Evolutionary conservation across 768 basidiomycete species (phyloP).

Genomic region (Boletus pseudopeckii): DNA sequence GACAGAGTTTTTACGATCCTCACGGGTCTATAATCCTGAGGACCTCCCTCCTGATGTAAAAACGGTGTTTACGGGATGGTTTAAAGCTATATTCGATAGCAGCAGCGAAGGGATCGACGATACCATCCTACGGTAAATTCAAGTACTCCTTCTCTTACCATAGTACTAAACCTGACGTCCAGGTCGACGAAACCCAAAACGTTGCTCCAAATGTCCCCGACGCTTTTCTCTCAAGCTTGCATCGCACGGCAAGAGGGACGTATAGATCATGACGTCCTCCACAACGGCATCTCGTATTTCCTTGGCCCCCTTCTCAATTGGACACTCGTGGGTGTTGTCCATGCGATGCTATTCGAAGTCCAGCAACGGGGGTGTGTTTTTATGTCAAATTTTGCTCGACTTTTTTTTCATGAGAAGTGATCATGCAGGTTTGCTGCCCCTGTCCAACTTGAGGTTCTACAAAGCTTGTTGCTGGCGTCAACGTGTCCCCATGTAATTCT

Average conservation of each 20-base stretch:
- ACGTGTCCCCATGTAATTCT: slow-evolving; percentile 67
- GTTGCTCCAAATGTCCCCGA: slow-evolving; percentile 63
- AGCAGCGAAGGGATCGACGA: slow-evolving; percentile 83
- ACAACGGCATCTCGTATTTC: slow-evolving; percentile 78
- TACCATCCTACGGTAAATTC: slow-evolving; percentile 56
- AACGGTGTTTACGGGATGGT: slow-evolving; percentile 55
- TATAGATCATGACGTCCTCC: slow-evolving; percentile 64
- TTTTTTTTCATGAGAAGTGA: background rate
- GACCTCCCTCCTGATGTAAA: slow-evolving; percentile 43
- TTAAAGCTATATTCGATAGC: slow-evolving; percentile 74
- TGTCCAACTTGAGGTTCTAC: slow-evolving; percentile 60
- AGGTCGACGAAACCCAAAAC: slow-evolving; percentile 72
- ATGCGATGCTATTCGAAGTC: slow-evolving; percentile 59
- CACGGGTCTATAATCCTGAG: slow-evolving; percentile 39
- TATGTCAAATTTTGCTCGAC: background rate
- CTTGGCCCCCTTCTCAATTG: slow-evolving; percentile 69
- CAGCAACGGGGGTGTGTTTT: slow-evolving; percentile 48
- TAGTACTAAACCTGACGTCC: slow-evolving; percentile 3
- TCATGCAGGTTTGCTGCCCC: slow-evolving; percentile 43
- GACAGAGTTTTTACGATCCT: slow-evolving; percentile 50
- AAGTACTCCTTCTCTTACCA: background rate
- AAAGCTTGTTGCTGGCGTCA: slow-evolving; percentile 59
- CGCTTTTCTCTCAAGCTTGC: slow-evolving; percentile 65
- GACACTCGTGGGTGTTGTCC: slow-evolving; percentile 75
- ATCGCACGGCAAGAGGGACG: slow-evolving; percentile 43